Percentiles rank a stretch among this genome's conserved stretches.
Conservation (phyloP, 352 stramenopile species). For the Phytophthora agathidicida region DNA sequence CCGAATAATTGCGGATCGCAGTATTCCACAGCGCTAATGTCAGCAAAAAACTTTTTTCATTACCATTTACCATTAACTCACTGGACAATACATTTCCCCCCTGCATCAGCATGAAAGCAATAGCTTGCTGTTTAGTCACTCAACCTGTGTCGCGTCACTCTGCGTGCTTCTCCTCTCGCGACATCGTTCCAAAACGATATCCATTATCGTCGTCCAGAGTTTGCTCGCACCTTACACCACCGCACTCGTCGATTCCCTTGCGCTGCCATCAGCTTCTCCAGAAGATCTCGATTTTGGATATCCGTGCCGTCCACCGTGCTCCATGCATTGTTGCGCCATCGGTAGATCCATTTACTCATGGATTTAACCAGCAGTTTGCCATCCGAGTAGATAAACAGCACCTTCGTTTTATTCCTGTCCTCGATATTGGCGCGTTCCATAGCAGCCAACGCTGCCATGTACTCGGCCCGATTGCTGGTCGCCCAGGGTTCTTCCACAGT, state of each 20-base stretch:
- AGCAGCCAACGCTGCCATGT: slow-evolving; percentile 17
- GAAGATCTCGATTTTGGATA: slow-evolving; percentile 21
- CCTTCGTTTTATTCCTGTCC: slow-evolving; percentile 1
- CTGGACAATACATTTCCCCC: neutral
- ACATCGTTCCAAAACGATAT: slow-evolving; percentile 21
- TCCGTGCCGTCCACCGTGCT: slow-evolving; percentile 5
- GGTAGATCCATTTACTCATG: slow-evolving; percentile 26
- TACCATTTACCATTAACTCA: too few species aligned
- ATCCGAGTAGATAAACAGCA: slow-evolving; percentile 27
- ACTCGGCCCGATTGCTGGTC: slow-evolving; percentile 25
- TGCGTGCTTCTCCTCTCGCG: slow-evolving; percentile 3
- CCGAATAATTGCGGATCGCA: too few species aligned
- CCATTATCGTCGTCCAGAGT: slow-evolving; percentile 11
- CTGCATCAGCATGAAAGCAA: too few species aligned
- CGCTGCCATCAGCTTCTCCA: slow-evolving; percentile 11
- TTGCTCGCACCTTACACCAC: slow-evolving; percentile 16
- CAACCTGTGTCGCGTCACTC: neutral
- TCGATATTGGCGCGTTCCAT: slow-evolving; percentile 21
- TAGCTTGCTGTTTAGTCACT: neutral
- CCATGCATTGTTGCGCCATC: slow-evolving; percentile 28
- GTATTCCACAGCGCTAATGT: too few species aligned
- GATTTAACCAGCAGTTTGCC: slow-evolving; percentile 18
- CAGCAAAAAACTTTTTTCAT: too few species aligned
- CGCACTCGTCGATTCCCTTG: slow-evolving; percentile 13
- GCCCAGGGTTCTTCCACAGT: slow-evolving; percentile 22